phyloP scores from a whole-genome alignment of 192 early-diverging fungal species.

The Helicostylum pulchrum region DNA sequence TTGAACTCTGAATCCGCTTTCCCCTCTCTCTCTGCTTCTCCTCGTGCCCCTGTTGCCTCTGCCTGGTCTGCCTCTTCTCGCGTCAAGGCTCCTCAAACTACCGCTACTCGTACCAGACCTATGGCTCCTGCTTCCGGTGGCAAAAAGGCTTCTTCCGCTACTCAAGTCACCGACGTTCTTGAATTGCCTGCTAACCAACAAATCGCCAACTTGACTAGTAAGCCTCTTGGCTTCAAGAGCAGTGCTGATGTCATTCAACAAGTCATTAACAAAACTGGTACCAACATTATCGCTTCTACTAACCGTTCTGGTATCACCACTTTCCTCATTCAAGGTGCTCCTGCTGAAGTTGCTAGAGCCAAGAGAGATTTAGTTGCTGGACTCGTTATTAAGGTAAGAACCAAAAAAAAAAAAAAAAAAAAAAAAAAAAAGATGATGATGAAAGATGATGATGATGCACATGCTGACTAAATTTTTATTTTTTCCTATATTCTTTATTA shows the following conservation, averaged over 20 bases:
- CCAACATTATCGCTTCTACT: constrained; percentile 82
- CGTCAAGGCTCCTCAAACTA: constrained; percentile 28
- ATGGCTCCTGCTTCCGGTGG: constrained; percentile 32
- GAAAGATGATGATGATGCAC: background rate
- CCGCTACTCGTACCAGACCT: constrained; percentile 33
- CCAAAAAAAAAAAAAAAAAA: background rate
- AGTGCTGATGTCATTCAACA: constrained; percentile 56
- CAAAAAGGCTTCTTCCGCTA: constrained; percentile 34
- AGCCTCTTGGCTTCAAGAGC: constrained; percentile 39
- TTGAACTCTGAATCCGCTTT: constrained; percentile 67
- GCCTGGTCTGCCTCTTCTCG: constrained; percentile 43
- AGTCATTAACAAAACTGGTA: constrained; percentile 64
- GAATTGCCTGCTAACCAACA: constrained; percentile 52
- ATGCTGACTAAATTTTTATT: constrained; percentile 2
- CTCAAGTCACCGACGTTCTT: constrained; percentile 57
- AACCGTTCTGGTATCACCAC: constrained; percentile 71
- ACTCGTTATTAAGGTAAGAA: constrained; percentile 64
- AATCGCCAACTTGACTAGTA: constrained; percentile 37
- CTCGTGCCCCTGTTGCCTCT: constrained; percentile 32
- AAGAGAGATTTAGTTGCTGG: constrained; percentile 74
- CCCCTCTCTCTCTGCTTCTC: constrained; percentile 65
- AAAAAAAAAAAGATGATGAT: background rate
- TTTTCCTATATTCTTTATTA: constrained; percentile 9
- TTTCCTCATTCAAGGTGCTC: constrained; percentile 79
- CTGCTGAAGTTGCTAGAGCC: constrained; percentile 74